Evolutionary conservation across 2,329 filamentous ascomycete species (phyloP).

Genomic region (Aspergillus sergii): DNA sequence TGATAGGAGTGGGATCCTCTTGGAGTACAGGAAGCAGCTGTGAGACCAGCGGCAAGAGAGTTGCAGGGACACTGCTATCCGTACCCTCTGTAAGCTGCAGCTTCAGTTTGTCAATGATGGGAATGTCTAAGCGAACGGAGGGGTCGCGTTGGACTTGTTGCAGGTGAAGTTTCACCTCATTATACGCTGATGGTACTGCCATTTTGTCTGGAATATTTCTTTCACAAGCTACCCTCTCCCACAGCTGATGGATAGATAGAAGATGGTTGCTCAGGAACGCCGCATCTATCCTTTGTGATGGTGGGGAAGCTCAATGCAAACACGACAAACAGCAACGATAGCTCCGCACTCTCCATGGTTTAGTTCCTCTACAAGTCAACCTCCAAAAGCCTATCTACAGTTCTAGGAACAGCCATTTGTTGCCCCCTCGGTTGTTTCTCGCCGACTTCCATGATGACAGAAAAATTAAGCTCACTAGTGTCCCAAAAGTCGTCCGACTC

Average conservation of each 20-base stretch:
- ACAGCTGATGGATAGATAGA: not conserved
- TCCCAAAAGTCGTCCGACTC: conserved; percentile 72
- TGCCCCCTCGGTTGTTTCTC: not conserved
- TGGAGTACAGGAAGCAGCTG: conserved; percentile 55
- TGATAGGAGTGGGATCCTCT: conserved; percentile 60
- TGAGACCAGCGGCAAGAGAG: conserved; percentile 51
- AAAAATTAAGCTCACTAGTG: conserved; percentile 59
- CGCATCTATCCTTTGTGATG: conserved; percentile 1
- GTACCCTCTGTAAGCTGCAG: conserved; percentile 44
- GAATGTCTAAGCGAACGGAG: conserved; percentile 48
- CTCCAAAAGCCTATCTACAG: not conserved
- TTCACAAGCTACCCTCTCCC: not conserved
- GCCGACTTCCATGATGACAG: conserved; percentile 49
- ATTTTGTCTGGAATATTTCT: conserved; percentile 23
- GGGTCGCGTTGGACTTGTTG: conserved; percentile 48
- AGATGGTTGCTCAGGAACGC: not conserved
- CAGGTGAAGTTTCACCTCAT: conserved; percentile 46
- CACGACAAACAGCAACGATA: conserved; percentile 29
- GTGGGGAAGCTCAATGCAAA: conserved; percentile 36
- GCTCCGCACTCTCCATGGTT: conserved; percentile 13
- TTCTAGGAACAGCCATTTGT: not conserved
- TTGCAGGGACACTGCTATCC: conserved; percentile 39
- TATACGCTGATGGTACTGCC: conserved; percentile 38
- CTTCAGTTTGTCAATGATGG: conserved; percentile 55
- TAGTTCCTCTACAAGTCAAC: conserved; percentile 8